A percentile compares a stretch with the other conserved stretches of the same genome.
These are phyloP conservation scores for Podospora pseudocomata DNA, from an alignment of 495 filamentous ascomycete species.

Conservation along the genomic window DNA sequence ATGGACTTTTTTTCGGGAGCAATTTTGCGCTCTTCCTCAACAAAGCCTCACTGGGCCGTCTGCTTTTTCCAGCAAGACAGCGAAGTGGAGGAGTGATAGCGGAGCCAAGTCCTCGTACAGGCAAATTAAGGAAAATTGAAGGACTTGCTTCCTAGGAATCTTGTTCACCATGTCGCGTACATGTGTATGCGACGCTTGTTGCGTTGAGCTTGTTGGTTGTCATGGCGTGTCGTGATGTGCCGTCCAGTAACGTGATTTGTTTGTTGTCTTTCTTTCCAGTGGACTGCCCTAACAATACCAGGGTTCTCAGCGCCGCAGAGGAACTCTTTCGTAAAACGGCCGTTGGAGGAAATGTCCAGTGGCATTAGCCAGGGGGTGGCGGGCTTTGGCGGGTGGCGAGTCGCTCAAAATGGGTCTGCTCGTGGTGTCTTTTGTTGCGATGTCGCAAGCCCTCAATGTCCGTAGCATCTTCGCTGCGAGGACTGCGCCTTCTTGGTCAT, in stretches of 20 bases:
- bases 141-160: slow-evolving; percentile 10
- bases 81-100: neutral
- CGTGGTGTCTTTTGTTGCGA: neutral
- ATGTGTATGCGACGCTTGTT: neutral
- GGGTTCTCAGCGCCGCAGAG: neutral
- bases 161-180: neutral
- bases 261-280: neutral
- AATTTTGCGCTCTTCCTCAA: neutral
- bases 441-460: too few relatives aligned
- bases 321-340: neutral
- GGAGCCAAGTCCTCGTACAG: neutral
- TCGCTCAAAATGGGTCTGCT: neutral
- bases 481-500: too few relatives aligned
- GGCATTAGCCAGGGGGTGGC: too few relatives aligned
- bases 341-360: too few relatives aligned
- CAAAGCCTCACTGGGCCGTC: neutral
- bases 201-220: neutral
- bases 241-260: neutral
- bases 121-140: slow-evolving; percentile 5
- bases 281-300: neutral
- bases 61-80: neutral
- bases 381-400: too few relatives aligned
- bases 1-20: neutral
- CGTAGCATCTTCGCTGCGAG: too few relatives aligned
- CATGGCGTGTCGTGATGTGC: neutral